Conservation (phyloP, 495 filamentous ascomycete species). For the Staphylotrichum tortipilum region DNA sequence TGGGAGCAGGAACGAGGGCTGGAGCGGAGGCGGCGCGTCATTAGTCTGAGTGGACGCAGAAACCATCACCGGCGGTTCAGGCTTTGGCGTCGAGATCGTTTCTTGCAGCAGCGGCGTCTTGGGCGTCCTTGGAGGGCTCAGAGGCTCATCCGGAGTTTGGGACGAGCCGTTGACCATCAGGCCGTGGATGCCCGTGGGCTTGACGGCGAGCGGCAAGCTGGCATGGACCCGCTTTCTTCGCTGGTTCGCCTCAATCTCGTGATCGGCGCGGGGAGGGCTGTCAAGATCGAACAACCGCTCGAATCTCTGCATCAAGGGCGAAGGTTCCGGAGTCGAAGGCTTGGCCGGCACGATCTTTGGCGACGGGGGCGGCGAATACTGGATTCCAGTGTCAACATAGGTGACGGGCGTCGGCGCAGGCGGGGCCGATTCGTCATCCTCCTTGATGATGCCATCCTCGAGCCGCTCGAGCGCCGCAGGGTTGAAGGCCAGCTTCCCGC, state of each 20-base stretch:
- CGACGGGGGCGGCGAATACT: constrained; percentile 75
- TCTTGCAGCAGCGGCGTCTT: constrained; percentile 39
- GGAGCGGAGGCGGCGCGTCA: constrained; percentile 21
- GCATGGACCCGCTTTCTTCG: constrained; percentile 54
- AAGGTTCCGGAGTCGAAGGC: constrained; percentile 34
- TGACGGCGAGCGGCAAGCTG: constrained; percentile 34
- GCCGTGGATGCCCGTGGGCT: constrained; percentile 21
- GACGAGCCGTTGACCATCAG: constrained; percentile 63
- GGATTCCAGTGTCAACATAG: constrained; percentile 69
- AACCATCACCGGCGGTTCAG: constrained; percentile 22
- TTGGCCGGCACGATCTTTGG: constrained; percentile 43
- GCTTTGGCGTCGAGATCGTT: constrained; percentile 18
- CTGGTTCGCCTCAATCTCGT: constrained; percentile 63
- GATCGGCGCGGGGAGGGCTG: constrained; percentile 36
- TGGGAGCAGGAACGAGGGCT: constrained; percentile 27
- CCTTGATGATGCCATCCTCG: constrained; percentile 40
- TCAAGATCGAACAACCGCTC: constrained; percentile 33
- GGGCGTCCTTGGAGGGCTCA: constrained; percentile 62
- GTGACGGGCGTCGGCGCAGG: constrained; percentile 15
- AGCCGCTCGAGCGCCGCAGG: constrained; percentile 41
- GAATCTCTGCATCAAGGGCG: constrained; percentile 15
- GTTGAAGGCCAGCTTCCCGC: constrained; percentile 39
- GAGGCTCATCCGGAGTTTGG: constrained; percentile 60
- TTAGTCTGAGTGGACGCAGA: constrained; percentile 70
- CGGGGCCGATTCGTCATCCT: constrained; percentile 35